These are phyloP conservation scores for Diaporthe amygdali DNA, from an alignment of 2,329 filamentous ascomycete species.

Conservation along the genomic window DNA sequence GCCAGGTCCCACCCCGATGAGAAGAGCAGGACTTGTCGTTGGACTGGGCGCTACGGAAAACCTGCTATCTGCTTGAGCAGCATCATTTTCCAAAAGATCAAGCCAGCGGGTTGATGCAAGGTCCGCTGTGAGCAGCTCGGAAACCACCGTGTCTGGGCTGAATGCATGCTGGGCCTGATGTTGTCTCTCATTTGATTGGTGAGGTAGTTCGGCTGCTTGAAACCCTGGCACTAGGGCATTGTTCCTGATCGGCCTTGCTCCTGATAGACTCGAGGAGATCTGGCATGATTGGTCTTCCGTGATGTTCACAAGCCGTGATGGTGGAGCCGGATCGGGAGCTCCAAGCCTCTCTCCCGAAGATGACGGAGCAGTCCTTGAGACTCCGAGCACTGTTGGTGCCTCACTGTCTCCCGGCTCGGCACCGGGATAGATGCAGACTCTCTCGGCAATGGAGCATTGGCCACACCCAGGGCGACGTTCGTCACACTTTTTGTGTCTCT, in stretches of 20 bases:
- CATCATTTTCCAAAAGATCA: conserved; percentile 36
- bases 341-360: background rate
- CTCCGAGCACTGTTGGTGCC: background rate
- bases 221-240: background rate
- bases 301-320: background rate
- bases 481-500: conserved; percentile 56
- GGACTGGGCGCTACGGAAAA: conserved; percentile 33
- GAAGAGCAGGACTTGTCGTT: background rate
- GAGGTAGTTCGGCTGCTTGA: background rate
- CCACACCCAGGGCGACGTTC: conserved; percentile 43
- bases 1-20: background rate
- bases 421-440: background rate
- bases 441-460: background rate
- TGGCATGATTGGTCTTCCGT: background rate
- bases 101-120: conserved; percentile 38
- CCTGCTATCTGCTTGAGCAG: conserved; percentile 37
- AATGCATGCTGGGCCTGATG: conserved; percentile 26
- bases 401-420: background rate
- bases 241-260: background rate
- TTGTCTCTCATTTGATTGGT: background rate
- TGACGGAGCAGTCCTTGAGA: background rate
- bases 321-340: background rate
- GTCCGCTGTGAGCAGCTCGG: conserved; percentile 35
- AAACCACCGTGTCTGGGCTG: conserved; percentile 34
- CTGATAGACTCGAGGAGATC: background rate